phyloP scores from a whole-genome alignment of 192 early-diverging fungal genomes.

The Entomortierella lignicola region DNA sequence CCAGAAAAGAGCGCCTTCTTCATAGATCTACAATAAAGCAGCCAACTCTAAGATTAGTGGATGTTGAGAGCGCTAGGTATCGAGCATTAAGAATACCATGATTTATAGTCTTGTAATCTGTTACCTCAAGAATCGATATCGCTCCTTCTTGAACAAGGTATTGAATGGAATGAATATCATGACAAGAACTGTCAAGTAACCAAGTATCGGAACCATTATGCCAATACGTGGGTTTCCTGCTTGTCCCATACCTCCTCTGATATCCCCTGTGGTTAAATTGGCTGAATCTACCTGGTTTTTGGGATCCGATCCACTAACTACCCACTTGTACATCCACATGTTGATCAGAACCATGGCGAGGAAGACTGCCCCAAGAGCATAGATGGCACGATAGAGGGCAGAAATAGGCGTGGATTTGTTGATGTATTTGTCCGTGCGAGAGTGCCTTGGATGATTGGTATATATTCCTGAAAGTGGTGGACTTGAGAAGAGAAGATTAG shows the following conservation, averaged over 20 bases:
- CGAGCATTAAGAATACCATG: neutral
- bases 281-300: neutral
- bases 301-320: conserved; percentile 36
- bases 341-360: conserved; percentile 56
- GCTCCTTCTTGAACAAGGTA: conserved; percentile 60
- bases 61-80: too few relatives aligned
- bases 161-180: conserved; percentile 64
- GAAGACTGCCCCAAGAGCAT: conserved; percentile 57
- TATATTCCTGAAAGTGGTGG: conserved; percentile 37
- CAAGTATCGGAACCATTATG: conserved; percentile 57
- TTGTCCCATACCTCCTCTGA: conserved; percentile 34
- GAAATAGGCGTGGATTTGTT: conserved; percentile 33
- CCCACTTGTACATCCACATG: conserved; percentile 60
- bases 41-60: neutral
- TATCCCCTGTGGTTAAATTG: neutral
- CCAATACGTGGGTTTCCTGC: conserved; percentile 21
- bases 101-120: neutral
- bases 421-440: conserved; percentile 52
- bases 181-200: conserved; percentile 55
- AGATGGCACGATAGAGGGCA: conserved; percentile 56
- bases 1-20: conserved; percentile 61
- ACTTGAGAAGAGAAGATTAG: conserved; percentile 45
- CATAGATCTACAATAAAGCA: conserved; percentile 55
- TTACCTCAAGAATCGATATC: conserved; percentile 66
- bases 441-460: conserved; percentile 39